Conservation (phyloP, 345 rosid genomes). For the Garcia nutans region DNA sequence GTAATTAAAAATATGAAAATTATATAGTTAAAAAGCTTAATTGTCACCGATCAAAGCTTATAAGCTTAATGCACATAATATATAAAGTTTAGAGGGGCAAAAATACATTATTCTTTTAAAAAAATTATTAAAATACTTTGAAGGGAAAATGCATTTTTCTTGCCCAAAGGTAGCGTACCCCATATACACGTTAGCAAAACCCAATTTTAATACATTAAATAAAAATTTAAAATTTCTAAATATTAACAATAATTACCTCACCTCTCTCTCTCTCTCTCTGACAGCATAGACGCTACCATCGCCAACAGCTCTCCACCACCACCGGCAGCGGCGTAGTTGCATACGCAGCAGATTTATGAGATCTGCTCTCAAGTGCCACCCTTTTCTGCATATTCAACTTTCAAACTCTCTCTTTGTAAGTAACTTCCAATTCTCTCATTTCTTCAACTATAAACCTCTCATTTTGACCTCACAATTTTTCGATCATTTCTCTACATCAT, state of each 20-base stretch:
- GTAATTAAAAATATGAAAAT: too few relatives aligned
- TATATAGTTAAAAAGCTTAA: too few relatives aligned
- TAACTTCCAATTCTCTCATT: background rate
- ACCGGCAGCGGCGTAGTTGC: background rate
- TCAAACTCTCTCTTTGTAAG: conserved; percentile 3
- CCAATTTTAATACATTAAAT: background rate
- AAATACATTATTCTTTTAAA: too few relatives aligned
- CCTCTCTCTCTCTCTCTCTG: background rate
- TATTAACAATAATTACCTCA: conserved; percentile 5
- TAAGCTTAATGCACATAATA: too few relatives aligned
- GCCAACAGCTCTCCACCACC: background rate
- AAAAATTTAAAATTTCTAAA: background rate
- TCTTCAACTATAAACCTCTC: background rate
- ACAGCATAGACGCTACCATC: conserved; percentile 6
- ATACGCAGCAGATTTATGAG: background rate
- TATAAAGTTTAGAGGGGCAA: too few relatives aligned
- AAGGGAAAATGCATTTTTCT: too few relatives aligned
- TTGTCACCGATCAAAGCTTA: too few relatives aligned
- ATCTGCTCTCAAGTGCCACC: conserved; percentile 1
- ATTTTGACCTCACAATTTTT: background rate
- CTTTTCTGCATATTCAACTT: background rate
- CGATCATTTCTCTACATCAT: background rate
- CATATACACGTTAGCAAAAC: background rate
- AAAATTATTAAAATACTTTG: too few relatives aligned
- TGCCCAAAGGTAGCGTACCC: too few relatives aligned